Conservation (phyloP, 345 rosid genomes). For the Durio zibethinus region DNA sequence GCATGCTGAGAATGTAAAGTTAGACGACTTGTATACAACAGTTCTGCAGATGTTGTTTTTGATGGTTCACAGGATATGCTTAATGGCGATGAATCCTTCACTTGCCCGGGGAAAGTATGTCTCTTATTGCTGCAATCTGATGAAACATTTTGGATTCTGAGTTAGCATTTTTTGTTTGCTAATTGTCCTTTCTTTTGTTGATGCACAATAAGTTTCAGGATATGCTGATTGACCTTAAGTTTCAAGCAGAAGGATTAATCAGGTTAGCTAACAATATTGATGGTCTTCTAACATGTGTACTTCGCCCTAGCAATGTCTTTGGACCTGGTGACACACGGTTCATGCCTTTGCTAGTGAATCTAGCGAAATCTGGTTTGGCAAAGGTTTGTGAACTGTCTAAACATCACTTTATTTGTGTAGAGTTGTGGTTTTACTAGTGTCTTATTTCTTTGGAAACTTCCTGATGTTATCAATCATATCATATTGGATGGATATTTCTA, state of each 20-base stretch:
- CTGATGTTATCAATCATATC: background rate
- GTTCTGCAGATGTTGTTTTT: constrained; percentile 84
- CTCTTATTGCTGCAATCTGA: background rate
- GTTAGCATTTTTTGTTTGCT: constrained; percentile 8
- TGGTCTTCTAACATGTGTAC: constrained; percentile 84
- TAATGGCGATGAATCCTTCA: constrained; percentile 66
- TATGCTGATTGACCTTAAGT: constrained; percentile 70
- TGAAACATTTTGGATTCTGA: background rate
- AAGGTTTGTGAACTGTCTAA: constrained; percentile 50
- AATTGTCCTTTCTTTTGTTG: constrained; percentile 22
- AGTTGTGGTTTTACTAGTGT: background rate
- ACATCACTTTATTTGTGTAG: constrained; percentile 4
- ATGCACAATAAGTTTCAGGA: constrained; percentile 52
- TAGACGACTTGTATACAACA: constrained; percentile 67
- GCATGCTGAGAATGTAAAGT: constrained; percentile 72
- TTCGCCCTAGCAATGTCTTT: constrained; percentile 86
- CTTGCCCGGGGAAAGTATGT: constrained; percentile 59
- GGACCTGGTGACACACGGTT: constrained; percentile 78
- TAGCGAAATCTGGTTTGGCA: constrained; percentile 77
- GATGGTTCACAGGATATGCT: constrained; percentile 66
- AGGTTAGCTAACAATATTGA: constrained; percentile 66
- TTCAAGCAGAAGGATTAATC: constrained; percentile 85
- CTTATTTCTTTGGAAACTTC: background rate
- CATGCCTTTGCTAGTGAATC: constrained; percentile 52
- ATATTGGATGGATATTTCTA: background rate